A percentile compares a stretch with the other conserved stretches of the same genome.
These are phyloP conservation scores for Metschnikowia gelsemii DNA, from an alignment of 805 yeast species.

Conservation along the genomic window DNA sequence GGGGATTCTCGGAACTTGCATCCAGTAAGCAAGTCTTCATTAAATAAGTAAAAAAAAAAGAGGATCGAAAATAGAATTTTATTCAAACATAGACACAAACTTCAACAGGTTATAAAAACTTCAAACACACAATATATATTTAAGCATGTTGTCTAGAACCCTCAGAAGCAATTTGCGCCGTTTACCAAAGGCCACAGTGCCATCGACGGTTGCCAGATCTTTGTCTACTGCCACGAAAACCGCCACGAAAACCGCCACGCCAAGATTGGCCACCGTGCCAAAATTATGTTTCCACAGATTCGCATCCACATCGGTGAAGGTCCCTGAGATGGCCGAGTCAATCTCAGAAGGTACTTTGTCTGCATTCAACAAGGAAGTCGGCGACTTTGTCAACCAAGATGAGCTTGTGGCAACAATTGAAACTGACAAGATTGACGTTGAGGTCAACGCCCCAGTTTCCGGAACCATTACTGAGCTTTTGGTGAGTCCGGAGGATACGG, in stretches of 20 bases:
- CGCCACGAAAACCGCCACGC: conserved; percentile 10
- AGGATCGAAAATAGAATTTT: conserved; percentile 1
- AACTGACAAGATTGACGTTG: conserved; percentile 97
- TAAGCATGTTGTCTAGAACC: conserved; percentile 36
- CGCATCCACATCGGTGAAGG: conserved; percentile 62
- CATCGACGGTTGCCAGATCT: conserved; percentile 23
- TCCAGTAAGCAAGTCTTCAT: conserved; percentile 6
- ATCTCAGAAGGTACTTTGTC: conserved; percentile 94
- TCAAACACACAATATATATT: conserved; percentile 2
- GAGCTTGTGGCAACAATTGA: conserved; percentile 95
- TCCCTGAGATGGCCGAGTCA: conserved; percentile 98
- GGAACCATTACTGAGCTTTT: conserved; percentile 87
- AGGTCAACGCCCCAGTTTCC: conserved; percentile 89
- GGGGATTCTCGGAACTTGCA: conserved; percentile 19
- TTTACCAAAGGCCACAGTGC: conserved; percentile 20
- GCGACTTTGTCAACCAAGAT: conserved; percentile 83
- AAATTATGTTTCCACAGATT: conserved; percentile 34
- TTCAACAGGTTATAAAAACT: background rate
- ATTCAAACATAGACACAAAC: conserved; percentile 3
- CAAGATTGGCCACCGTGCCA: conserved; percentile 13
- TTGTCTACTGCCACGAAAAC: no score
- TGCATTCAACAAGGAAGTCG: conserved; percentile 65
- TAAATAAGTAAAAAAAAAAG: conserved; percentile 2
- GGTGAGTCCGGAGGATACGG: conserved; percentile 86
- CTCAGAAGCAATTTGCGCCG: conserved; percentile 32